Evolutionary conservation across 2,329 filamentous ascomycete species (phyloP), one percentile per base, ranked within the genome.

Genomic region (Lomentospora prolificans): DNA sequence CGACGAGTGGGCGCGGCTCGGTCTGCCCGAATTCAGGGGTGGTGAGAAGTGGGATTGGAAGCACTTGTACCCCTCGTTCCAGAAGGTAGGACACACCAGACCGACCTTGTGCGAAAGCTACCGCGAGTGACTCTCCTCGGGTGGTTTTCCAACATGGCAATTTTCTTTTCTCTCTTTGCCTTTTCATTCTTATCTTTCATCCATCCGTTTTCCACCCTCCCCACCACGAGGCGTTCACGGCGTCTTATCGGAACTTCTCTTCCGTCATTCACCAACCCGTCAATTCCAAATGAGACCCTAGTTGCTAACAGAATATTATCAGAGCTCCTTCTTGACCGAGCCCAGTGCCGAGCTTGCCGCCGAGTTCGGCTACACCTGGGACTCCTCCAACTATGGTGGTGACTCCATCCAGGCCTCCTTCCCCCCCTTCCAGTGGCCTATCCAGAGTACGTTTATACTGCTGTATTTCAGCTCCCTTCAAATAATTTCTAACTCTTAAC

Each of bases 1-100:
- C 52, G 64, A 72, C 53, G 65, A 67, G 19, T 72, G 69, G 70
- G 63, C 62, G 30, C 59, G 58, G 1, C 61, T 69, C 14, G 66
- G 66, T 1, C 67, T 66, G 46, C 59, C 55, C 33, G 56, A 64
- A 19, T 59, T 62, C 22, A 58, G 59, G 33, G 51, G 56, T 27
- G 31, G n/a, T 6, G 58, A 63, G 19, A 63, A 61, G 3, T 72
- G 70, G 70, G 63, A 67, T 41, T 72, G 69, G 67, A 58, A 65
- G 4, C 64, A 63, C 30, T 61, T 72, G 22, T 61, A 67, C 5
- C 67, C 69, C 6, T 67, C 64, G 55, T 71, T 70, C 57, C 64
- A 65, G 51, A 72, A 72, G 63, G 67, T 63, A 25, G 44, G 55
- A n/a, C 25, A 28, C 10, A 48, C 24, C 41, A 46, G 22, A 6